Evolutionary conservation across 2,329 filamentous ascomycete genomes (phyloP), one percentile per base, ranked within the genome.

Genomic region (Herpomyces periplanetae): DNA sequence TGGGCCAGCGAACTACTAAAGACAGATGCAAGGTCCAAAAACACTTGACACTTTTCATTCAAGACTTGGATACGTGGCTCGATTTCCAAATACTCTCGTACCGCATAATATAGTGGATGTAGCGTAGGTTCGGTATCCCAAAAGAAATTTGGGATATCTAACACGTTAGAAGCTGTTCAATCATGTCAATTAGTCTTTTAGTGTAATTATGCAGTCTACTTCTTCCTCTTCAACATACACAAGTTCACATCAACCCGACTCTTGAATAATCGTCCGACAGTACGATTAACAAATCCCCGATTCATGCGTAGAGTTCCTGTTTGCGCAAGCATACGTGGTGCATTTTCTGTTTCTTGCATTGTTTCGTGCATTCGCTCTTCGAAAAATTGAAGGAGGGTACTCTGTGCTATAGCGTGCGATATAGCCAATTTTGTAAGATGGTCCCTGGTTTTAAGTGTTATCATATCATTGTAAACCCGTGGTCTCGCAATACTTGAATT

Each of bases 371-470:
- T 88, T 22, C 65, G 55, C 39, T 87, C 80, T 37, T 96, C 80
- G 31, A 96, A 96, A 35, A 80, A 69, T 33, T 64, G 80, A 15
- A 96, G 45, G 38, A 88, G 91, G 0, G 80, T 96, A 37, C 73
- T 88, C 39, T 96, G 80, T 1, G 71, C 71, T 28, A 96, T 88
- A 14, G 73, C 80, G 35, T 96, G 80, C 36, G 66, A 84, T 44
- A 96, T 96, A 13, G 75, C 71, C 8, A 96, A 49, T 40, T 91
- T 91, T 35, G 91, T 85, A 75, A 96, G 91, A 41, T 96, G 80
- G 40, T 96, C 80, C 15, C 68, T 61, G 24, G 69, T 84, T 25
- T 84, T 51, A 17, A 96, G 44, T 1, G 80, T 96, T 30, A 96
- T 91, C 80, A 96, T 96, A 38, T 96, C 80, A 40, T 96, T 91